Conservation (phyloP, 139 green algal genomes). For the Desmodesmus armatus region DNA sequence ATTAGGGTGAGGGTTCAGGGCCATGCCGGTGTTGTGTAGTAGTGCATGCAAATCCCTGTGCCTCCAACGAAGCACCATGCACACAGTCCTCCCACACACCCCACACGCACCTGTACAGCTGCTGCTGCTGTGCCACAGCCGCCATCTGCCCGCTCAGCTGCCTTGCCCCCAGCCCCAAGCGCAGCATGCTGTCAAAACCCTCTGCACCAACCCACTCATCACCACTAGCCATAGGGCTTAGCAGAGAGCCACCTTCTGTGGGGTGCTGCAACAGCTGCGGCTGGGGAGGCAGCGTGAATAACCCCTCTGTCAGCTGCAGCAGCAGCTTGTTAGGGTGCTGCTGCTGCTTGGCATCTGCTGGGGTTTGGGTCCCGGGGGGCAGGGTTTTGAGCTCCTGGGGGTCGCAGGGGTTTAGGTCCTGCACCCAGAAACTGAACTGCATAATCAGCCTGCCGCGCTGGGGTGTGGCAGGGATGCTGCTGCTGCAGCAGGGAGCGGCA, state of each 20-base stretch:
- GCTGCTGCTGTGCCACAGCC: slow-evolving; percentile 36
- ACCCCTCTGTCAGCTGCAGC: neutral
- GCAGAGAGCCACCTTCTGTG: too few relatives aligned
- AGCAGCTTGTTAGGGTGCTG: slow-evolving; percentile 20
- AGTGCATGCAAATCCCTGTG: neutral
- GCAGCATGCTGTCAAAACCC: neutral
- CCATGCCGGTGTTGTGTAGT: neutral
- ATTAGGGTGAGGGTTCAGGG: neutral
- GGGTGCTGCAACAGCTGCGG: too few relatives aligned
- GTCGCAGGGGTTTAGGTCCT: neutral
- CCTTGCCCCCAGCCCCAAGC: neutral
- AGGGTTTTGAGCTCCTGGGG: neutral
- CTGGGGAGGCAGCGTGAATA: neutral
- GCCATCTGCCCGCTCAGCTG: neutral
- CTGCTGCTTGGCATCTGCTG: neutral
- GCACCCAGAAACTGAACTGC: neutral
- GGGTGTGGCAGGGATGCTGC: too few relatives aligned
- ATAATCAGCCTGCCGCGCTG: too few relatives aligned
- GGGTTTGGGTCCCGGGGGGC: neutral
- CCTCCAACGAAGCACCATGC: neutral
- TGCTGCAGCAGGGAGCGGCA: too few relatives aligned
- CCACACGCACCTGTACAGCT: slow-evolving; percentile 41
- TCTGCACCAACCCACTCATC: neutral
- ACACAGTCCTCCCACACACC: neutral
- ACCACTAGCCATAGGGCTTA: neutral